Percentiles rank a stretch among this genome's conserved stretches.
Evolutionary conservation across 1,284 basidiomycete species (phyloP).

Genomic region (Apiotrichum sp.): DNA sequence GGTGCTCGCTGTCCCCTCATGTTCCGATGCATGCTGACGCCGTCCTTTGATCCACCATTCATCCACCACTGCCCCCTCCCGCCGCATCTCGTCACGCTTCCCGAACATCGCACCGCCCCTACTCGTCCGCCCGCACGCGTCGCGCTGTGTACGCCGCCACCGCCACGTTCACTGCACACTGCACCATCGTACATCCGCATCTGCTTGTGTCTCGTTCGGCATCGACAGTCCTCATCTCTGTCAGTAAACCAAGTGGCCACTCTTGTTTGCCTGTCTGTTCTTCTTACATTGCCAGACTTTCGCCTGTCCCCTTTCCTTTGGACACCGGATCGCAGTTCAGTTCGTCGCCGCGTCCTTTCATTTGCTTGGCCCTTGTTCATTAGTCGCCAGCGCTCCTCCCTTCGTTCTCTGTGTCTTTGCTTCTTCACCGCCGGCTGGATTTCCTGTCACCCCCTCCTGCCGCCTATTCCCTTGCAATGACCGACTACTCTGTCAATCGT

Average conservation of each 20-base stretch:
- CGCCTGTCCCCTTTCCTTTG: neutral
- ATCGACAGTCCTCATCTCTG: too few relatives aligned
- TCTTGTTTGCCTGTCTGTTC: neutral
- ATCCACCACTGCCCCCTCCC: too few relatives aligned
- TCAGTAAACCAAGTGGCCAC: neutral
- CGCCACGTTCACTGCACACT: too few relatives aligned
- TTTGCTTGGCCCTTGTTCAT: neutral
- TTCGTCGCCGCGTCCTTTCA: neutral
- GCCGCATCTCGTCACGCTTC: too few relatives aligned
- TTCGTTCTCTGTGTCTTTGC: constrained; percentile 1
- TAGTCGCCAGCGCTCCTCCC: neutral
- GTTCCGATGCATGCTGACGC: too few relatives aligned
- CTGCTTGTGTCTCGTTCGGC: too few relatives aligned
- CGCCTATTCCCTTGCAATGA: constrained; percentile 4
- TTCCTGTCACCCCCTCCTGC: neutral
- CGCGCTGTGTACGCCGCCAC: too few relatives aligned
- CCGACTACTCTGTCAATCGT: constrained; percentile 18
- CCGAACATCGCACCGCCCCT: neutral
- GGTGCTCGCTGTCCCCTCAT: too few relatives aligned
- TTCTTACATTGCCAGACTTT: too few relatives aligned
- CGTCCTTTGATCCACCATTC: too few relatives aligned
- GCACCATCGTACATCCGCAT: too few relatives aligned
- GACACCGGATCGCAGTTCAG: neutral
- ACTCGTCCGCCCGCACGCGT: too few relatives aligned
- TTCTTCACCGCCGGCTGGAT: neutral